Evolutionary conservation across 2,329 filamentous ascomycete genomes (phyloP), one percentile per base, ranked within the genome.

Genomic region (Onygenales sp.): DNA sequence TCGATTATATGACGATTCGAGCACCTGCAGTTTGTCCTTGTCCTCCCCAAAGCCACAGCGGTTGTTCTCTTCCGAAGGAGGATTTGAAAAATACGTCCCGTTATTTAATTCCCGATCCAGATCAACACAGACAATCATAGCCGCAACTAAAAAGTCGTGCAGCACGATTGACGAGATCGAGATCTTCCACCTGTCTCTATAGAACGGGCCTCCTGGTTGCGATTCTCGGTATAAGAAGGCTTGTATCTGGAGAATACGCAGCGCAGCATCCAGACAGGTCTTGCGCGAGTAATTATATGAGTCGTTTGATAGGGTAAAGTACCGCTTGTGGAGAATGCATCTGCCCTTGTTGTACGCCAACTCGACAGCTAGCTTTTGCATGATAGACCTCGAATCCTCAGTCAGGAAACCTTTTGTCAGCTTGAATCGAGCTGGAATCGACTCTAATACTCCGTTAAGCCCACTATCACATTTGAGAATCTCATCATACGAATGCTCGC

Each of bases 61-160:
- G 21, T 27, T 27, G 5, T 27, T 27, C 21, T 27, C 21, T 27
- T 27, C 21, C 21, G 21, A 5, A 27, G 35, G 14, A 31, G 36
- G 11, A 10, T 39, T 31, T 13, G 27, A 42, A 8, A 27, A 4
- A 27, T 27, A n/a, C 10, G 17, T 10, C 39, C 5, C 14, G 9
- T 17, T 48, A 9, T 41, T 51, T 7, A 53, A 33, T 10, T 66
- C 65, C 17, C 62, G 63, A 45, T 68, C 65, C 14, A 74, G 62
- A 52, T 77, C 74, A 2, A 76, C 63, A 39, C 73, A 72, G 3
- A 78, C 60, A 17, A 78, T 67, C 54, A 75, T 76, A 43, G 72
- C 72, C 1, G 75, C 76, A 2, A 77, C 66, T 7, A 78, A 62
- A 46, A 78, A 77, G 55, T 76, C 74, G 53, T 75, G 71, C 2